These are phyloP conservation scores for Cordyceps pruinosa DNA, from an alignment of 2,329 filamentous ascomycete genomes.

Conservation along the genomic window DNA sequence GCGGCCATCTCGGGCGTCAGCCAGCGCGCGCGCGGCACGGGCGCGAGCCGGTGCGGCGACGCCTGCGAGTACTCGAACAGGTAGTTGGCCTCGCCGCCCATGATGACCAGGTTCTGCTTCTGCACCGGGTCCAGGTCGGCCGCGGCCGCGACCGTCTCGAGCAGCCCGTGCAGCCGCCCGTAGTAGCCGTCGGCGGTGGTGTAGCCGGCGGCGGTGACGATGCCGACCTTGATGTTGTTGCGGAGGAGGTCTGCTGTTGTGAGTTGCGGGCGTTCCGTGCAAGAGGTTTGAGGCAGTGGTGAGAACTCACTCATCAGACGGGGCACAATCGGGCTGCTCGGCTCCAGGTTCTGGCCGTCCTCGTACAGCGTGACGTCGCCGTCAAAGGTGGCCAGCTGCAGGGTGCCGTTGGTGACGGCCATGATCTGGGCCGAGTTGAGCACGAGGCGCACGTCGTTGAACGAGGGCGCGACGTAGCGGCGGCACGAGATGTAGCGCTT, in stretches of 20 bases:
- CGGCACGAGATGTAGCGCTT: slow-evolving; percentile 82
- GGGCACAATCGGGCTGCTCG: slow-evolving; percentile 69
- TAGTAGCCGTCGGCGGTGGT: slow-evolving; percentile 83
- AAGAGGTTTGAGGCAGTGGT: background rate
- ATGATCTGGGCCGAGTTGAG: slow-evolving; percentile 94
- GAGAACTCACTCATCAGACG: slow-evolving; percentile 41
- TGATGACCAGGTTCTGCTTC: slow-evolving; percentile 76
- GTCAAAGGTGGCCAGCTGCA: slow-evolving; percentile 91
- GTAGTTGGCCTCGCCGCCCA: slow-evolving; percentile 95
- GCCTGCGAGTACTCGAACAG: slow-evolving; percentile 70
- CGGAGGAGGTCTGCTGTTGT: slow-evolving; percentile 56
- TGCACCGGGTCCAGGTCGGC: slow-evolving; percentile 54
- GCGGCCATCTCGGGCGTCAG: slow-evolving; percentile 69
- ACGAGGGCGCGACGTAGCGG: slow-evolving; percentile 89
- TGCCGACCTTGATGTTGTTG: slow-evolving; percentile 77
- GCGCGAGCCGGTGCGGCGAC: slow-evolving; percentile 59
- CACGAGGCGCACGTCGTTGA: slow-evolving; percentile 90
- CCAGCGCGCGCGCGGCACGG: slow-evolving; percentile 62
- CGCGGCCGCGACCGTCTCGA: slow-evolving; percentile 65
- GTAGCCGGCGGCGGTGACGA: slow-evolving; percentile 95
- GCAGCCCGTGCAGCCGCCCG: slow-evolving; percentile 74
- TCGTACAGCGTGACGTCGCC: slow-evolving; percentile 96
- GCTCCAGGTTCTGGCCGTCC: slow-evolving; percentile 72
- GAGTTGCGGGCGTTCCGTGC: background rate
- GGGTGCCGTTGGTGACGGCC: slow-evolving; percentile 70